These are phyloP conservation scores for Mucor irregularis DNA, from an alignment of 371 early-diverging fungal species.

Conservation along the genomic window DNA sequence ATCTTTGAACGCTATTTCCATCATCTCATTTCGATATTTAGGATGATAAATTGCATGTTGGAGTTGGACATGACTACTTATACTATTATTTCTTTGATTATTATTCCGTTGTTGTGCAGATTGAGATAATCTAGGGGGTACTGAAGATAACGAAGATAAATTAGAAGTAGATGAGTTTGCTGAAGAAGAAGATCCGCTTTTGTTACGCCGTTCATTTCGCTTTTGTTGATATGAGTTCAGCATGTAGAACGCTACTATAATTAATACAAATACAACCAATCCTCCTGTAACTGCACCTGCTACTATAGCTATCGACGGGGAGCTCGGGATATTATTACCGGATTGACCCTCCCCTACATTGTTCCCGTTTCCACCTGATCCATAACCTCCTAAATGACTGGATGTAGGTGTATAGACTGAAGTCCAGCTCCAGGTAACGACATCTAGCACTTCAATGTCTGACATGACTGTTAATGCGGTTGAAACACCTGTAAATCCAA, in stretches of 20 bases:
- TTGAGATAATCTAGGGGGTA: no score
- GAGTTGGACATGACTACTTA: no score
- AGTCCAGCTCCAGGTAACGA: constrained; percentile 47
- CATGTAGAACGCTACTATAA: constrained; percentile 36
- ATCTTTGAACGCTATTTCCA: constrained; percentile 2
- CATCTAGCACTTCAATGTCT: constrained; percentile 46
- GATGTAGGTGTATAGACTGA: constrained; percentile 34
- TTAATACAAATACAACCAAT: constrained; percentile 33
- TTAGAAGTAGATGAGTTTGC: neutral
- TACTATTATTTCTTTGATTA: no score
- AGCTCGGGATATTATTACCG: constrained; percentile 10
- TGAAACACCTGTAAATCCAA: constrained; percentile 50
- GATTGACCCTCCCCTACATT: neutral
- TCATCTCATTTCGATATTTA: neutral
- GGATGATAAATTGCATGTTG: neutral
- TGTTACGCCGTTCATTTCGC: neutral
- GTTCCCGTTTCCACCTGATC: neutral
- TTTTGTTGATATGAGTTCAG: constrained; percentile 26
- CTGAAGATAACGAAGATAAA: neutral
- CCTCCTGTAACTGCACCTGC: constrained; percentile 44
- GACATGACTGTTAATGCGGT: constrained; percentile 42
- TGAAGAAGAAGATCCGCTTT: neutral
- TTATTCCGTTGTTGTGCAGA: no score
- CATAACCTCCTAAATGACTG: neutral
- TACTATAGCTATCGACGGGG: constrained; percentile 40